phyloP scores from a whole-genome alignment of 192 early-diverging fungal species.

The Backusella circina region DNA sequence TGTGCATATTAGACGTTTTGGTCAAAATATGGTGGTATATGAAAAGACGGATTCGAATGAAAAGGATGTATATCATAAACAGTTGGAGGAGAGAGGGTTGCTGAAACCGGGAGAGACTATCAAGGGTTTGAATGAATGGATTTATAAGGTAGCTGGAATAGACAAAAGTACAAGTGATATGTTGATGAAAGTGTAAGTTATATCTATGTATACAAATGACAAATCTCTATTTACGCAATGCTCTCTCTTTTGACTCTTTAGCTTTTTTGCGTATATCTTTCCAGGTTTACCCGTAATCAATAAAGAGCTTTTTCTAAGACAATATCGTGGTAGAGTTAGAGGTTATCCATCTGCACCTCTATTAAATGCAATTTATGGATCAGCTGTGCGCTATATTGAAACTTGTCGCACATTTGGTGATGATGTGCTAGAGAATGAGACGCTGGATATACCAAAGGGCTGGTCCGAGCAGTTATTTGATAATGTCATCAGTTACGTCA shows the following conservation, averaged over 20 bases:
- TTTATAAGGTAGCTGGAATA: slow-evolving; percentile 20
- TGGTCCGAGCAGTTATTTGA: slow-evolving; percentile 26
- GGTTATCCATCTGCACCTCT: slow-evolving; percentile 25
- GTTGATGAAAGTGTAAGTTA: slow-evolving; percentile 25
- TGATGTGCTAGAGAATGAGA: not conserved
- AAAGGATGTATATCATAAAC: not conserved
- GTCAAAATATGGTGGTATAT: slow-evolving; percentile 15
- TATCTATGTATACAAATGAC: not conserved
- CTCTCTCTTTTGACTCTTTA: not conserved
- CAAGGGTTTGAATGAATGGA: slow-evolving; percentile 19
- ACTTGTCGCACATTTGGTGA: slow-evolving; percentile 16
- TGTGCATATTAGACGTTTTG: slow-evolving; percentile 7
- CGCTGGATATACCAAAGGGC: slow-evolving; percentile 17
- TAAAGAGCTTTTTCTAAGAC: slow-evolving; percentile 54
- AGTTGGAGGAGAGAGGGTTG: slow-evolving; percentile 10
- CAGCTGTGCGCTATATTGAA: slow-evolving; percentile 29
- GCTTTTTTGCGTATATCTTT: slow-evolving; percentile 64
- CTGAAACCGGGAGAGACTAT: slow-evolving; percentile 16
- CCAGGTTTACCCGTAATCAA: slow-evolving; percentile 69
- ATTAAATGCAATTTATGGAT: slow-evolving; percentile 25
- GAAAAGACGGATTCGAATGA: not conserved
- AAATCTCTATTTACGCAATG: not conserved
- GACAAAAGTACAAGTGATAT: slow-evolving; percentile 23
- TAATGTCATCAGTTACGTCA: slow-evolving; percentile 14
- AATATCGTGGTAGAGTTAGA: slow-evolving; percentile 19